phyloP scores from a whole-genome alignment of 1,139 yeast genomes.

The Suhomyces bribrorum region DNA sequence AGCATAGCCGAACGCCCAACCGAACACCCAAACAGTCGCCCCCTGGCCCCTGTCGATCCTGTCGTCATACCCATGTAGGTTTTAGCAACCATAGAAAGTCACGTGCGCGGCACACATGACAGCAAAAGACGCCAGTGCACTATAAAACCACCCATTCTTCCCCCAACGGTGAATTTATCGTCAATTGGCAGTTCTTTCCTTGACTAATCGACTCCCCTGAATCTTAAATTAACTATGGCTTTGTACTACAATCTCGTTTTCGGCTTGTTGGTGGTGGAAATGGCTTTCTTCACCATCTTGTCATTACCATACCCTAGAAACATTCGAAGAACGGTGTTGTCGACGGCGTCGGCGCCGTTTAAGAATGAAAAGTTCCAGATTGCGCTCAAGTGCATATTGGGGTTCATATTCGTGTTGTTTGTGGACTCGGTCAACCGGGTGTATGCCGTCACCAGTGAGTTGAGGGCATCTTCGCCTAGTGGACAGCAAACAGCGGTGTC shows the following conservation, averaged over 20 bases:
- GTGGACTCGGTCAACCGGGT: slow-evolving; percentile 88
- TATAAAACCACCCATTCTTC: background rate
- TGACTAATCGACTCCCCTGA: background rate
- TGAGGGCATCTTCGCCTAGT: slow-evolving; percentile 32
- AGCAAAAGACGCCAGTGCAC: slow-evolving; percentile 2
- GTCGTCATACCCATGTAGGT: too few species aligned
- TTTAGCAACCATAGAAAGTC: background rate
- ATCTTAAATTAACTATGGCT: slow-evolving; percentile 51
- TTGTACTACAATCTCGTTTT: slow-evolving; percentile 76
- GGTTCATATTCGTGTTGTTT: slow-evolving; percentile 81
- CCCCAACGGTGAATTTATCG: too few species aligned
- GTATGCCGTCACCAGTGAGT: slow-evolving; percentile 66
- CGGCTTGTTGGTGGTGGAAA: slow-evolving; percentile 70
- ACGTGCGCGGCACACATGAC: background rate
- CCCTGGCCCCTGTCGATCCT: background rate
- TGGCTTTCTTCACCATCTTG: slow-evolving; percentile 76
- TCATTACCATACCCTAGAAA: slow-evolving; percentile 84
- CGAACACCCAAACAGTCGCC: background rate
- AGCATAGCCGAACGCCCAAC: too few species aligned
- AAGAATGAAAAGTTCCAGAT: slow-evolving; percentile 71
- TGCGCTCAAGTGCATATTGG: slow-evolving; percentile 78
- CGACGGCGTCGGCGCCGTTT: slow-evolving; percentile 68
- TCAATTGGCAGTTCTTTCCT: background rate
- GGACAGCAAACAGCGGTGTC: slow-evolving; percentile 17
- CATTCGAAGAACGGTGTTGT: slow-evolving; percentile 67